phyloP scores from a whole-genome alignment of 2,329 filamentous ascomycete species.

The Corniculantispora saksenae region DNA sequence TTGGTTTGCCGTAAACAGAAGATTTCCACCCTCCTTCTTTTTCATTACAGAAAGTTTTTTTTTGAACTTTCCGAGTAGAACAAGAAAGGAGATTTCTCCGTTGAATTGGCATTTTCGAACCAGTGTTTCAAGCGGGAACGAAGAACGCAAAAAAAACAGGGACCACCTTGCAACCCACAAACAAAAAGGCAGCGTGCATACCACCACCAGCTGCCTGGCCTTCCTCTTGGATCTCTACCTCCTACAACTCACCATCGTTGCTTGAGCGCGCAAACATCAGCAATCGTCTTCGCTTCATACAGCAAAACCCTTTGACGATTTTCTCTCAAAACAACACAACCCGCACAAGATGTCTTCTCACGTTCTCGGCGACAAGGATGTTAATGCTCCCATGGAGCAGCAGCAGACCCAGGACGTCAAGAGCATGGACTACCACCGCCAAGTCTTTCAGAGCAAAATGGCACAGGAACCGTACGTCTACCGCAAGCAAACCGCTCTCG shows the following conservation, averaged over 20 bases:
- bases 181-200: not conserved
- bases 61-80: not conserved
- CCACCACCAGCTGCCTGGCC: not conserved
- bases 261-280: not conserved
- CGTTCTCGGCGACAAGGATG: slow-evolving; percentile 66
- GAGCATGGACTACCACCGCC: slow-evolving; percentile 77
- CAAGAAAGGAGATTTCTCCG: not conserved
- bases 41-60: not conserved
- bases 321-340: slow-evolving; percentile 29
- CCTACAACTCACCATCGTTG: not conserved
- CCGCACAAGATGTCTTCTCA: slow-evolving; percentile 56
- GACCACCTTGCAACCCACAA: slow-evolving; percentile 2
- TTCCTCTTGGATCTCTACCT: not conserved
- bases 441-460: slow-evolving; percentile 73
- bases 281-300: not conserved
- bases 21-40: not conserved
- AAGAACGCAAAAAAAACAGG: slow-evolving; percentile 1
- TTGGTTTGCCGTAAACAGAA: not conserved
- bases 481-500: not conserved
- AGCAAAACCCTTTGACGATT: not conserved
- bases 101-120: slow-evolving; percentile 8
- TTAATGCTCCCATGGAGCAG: slow-evolving; percentile 55
- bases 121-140: slow-evolving; percentile 9
- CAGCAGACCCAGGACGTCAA: slow-evolving; percentile 51
- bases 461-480: slow-evolving; percentile 63